Conservation (phyloP, 108 stramenopile species). For the Craspedostauros australis region DNA sequence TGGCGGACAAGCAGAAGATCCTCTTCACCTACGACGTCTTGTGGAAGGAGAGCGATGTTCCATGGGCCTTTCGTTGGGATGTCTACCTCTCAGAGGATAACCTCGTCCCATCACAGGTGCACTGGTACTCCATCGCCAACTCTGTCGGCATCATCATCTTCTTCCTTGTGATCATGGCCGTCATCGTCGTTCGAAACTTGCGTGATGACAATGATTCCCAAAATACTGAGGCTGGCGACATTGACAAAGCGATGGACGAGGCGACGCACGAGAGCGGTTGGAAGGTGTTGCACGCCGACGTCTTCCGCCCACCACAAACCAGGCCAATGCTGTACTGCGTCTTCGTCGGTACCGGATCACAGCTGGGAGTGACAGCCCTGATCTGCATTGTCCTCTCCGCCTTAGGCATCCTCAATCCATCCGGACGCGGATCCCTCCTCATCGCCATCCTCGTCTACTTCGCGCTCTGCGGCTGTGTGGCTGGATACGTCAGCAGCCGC, state of each 20-base stretch:
- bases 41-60: conserved; percentile 82
- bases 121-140: conserved; percentile 97
- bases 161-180: conserved; percentile 88
- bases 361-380: conserved; percentile 59
- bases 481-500: conserved; percentile 86
- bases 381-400: conserved; percentile 81
- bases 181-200: conserved; percentile 93
- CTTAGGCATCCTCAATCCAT: conserved; percentile 89
- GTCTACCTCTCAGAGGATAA: conserved; percentile 91
- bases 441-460: conserved; percentile 86
- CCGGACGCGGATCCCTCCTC: conserved; percentile 91
- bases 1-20: conserved; percentile 55
- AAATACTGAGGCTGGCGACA: conserved; percentile 80
- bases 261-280: conserved; percentile 90
- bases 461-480: conserved; percentile 83
- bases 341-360: conserved; percentile 91
- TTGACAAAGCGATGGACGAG: conserved; percentile 91
- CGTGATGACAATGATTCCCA: conserved; percentile 91
- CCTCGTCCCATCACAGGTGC: conserved; percentile 91
- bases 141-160: conserved; percentile 93
- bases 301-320: conserved; percentile 95
- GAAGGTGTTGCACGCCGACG: conserved; percentile 99
- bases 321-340: conserved; percentile 96
- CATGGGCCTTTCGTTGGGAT: conserved; percentile 98
- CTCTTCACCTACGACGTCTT: conserved; percentile 97